Base-by-base conservation (phyloP, 2,329 filamentous ascomycete genomes). In the Clonostachys sp. region DNA sequence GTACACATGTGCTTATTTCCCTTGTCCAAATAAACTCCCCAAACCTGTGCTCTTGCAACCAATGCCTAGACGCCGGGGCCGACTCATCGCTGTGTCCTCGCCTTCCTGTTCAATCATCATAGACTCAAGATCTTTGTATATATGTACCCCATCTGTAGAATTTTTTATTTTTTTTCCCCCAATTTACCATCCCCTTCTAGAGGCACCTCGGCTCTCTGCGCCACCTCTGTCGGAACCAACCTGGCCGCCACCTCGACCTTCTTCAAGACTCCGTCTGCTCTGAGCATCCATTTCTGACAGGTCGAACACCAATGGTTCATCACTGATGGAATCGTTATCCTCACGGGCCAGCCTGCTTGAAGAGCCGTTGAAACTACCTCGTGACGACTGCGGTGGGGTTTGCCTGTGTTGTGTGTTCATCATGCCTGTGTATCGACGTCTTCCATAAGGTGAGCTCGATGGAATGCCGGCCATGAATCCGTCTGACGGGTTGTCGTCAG, bases 281-380 rank as follows among this genome's bases (percentile, higher is more conserved):
- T 75, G 74, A 16, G 77, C 71, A 54, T 83, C 82, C 59, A 88
- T 78, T 62, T 89, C 86, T 35, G 83, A 87, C 73, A 89, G 81
- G 52, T 86, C 83, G 62, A 89, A 89, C 10, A 89, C 72, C 10
- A 89, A 63, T 1, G 83, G 83, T 57, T 89, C 86, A 47, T 87
- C 86, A 50, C 86, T 83, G 20, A 72, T 65, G 6, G 79, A 78
- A 45, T 73, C 71, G 41, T 72, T 68, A 20, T 74, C 71, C n/a
- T 61, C 68, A 5, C 70, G 67, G 5, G 57, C 59, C 16, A 67
- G 57, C n/a, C 70, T 60, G 30, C 61, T 61, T 12, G 60, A 61
- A 3, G 68, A 70, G 20, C 71, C 69, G 2, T 61, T 63, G 50
- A 75, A 72, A 52, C 73, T 77, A 34, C 71, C 73, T 18, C 73